phyloP scores from a whole-genome alignment of 2,329 filamentous ascomycete species.

The Trichophyton schoenleinii region DNA sequence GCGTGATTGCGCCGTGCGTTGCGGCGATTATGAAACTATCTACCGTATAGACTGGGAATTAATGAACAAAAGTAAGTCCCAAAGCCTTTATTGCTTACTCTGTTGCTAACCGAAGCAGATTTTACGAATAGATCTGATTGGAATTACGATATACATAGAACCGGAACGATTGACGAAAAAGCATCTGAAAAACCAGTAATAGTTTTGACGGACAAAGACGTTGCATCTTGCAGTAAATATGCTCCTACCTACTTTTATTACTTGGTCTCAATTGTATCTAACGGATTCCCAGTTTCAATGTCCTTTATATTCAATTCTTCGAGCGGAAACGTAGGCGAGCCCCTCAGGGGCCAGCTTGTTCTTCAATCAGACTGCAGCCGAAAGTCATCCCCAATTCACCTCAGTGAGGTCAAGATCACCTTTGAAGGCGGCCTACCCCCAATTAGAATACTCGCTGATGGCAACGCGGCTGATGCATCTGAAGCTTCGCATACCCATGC shows the following conservation, averaged over 20 bases:
- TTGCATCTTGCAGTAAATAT: constrained; percentile 36
- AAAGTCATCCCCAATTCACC: constrained; percentile 34
- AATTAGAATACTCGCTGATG: constrained; percentile 29
- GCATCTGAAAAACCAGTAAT: constrained; percentile 33
- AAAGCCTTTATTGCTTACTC: not conserved
- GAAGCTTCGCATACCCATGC: constrained; percentile 18
- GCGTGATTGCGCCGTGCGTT: constrained; percentile 39
- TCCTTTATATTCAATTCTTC: constrained; percentile 42
- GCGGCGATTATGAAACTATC: constrained; percentile 37
- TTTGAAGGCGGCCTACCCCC: constrained; percentile 41
- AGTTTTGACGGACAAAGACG: constrained; percentile 36
- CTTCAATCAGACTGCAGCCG: constrained; percentile 38
- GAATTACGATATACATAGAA: constrained; percentile 37
- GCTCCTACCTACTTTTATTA: not conserved
- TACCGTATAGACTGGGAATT: constrained; percentile 48
- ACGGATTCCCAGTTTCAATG: constrained; percentile 29
- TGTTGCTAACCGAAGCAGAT: constrained; percentile 17
- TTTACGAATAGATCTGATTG: constrained; percentile 26
- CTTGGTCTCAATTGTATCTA: not conserved
- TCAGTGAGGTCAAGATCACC: constrained; percentile 39
- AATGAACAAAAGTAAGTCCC: constrained; percentile 24
- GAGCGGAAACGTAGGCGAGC: constrained; percentile 49
- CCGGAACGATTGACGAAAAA: constrained; percentile 30
- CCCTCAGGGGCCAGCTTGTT: constrained; percentile 43
- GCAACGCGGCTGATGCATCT: constrained; percentile 12